Base-by-base conservation (phyloP, 2,329 filamentous ascomycete species). In the Xylariomycetidae sp. region DNA sequence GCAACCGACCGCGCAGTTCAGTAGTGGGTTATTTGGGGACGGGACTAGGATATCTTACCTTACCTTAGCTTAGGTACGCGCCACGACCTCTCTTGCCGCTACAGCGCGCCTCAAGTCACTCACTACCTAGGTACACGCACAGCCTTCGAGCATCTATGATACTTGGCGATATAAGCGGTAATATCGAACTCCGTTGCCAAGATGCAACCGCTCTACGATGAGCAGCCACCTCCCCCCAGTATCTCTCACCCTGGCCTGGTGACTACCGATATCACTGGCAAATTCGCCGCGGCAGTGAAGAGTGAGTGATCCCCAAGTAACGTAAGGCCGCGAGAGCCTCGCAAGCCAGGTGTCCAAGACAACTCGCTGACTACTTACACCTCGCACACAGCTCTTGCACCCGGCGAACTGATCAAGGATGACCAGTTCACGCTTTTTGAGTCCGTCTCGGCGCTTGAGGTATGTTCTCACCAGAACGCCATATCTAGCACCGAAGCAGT, bases 371-470 rank as follows among this genome's bases (percentile, higher is more conserved):
- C 32, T 34, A 13, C 42, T 43, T 20, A 43, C 17, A 14, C 13
- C 4, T 17, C 10, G 3, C 14, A 15, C 28, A 26, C 41, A 94
- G 88, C 77, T 41, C 67, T 96, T 37, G 63, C 74, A 29, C 78
- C 84, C 6, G 92, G 92, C 19, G 79, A 93, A 48, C 73, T 98
- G 3, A 73, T 96, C 43, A 95, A 95, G 64, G 89, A 96, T 86
- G 85, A 84, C 27, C 79, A 78, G 56, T 96, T 98, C 53, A 94
- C 88, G 2, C 72, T 98, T 4, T 95, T 95, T 48, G 92, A 96
- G 63, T 83, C 89, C 30, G 92, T 98, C 47, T 85, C 86, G 42
- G 85, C 85, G 47, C 70, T 92, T 15, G 85, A 92, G 74, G 79
- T 55, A 31, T 37, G 43, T 46, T 14, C 31, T 15, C 13, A 26